Percentiles rank a stretch among this genome's conserved stretches.
phyloP scores from a whole-genome alignment of 441 rosid genomes.

The Raphanus hybrid region DNA sequence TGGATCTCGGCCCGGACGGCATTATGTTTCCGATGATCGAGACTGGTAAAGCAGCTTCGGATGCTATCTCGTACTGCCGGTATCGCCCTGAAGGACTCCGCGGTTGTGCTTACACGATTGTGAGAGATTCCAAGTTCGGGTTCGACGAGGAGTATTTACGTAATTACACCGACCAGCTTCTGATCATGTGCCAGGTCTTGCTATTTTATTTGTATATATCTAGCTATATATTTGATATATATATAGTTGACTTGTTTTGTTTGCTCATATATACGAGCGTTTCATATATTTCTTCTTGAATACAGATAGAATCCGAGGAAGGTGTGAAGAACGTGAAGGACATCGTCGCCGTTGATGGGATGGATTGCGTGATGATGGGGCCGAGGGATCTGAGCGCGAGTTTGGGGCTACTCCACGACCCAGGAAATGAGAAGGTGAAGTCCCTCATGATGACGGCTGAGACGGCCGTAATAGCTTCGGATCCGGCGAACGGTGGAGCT shows the following conservation, averaged over 20 bases:
- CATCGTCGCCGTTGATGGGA: slow-evolving; percentile 74
- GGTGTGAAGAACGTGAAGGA: slow-evolving; percentile 61
- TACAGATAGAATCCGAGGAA: slow-evolving; percentile 57
- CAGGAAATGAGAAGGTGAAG: slow-evolving; percentile 71
- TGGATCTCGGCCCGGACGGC: slow-evolving; percentile 83
- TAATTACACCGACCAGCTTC: slow-evolving; percentile 58
- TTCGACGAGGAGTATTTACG: slow-evolving; percentile 65
- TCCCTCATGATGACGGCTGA: slow-evolving; percentile 60
- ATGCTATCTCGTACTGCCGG: slow-evolving; percentile 74
- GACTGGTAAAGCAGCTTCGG: slow-evolving; percentile 50
- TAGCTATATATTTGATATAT: neutral
- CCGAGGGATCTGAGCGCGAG: slow-evolving; percentile 87
- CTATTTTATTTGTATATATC: neutral
- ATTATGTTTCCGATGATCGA: slow-evolving; percentile 91
- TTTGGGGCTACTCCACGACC: slow-evolving; percentile 79
- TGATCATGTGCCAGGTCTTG: slow-evolving; percentile 79
- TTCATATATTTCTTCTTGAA: neutral
- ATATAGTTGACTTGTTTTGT: too few relatives aligned
- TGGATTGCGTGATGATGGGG: slow-evolving; percentile 85
- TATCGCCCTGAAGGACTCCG: slow-evolving; percentile 75
- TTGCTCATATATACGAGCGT: too few relatives aligned
- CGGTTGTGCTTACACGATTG: slow-evolving; percentile 75
- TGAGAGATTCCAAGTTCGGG: slow-evolving; percentile 76
- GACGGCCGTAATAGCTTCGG: slow-evolving; percentile 60
- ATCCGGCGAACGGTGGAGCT: slow-evolving; percentile 49